Percentiles rank a stretch among this genome's conserved stretches.
phyloP scores from a whole-genome alignment of 192 early-diverging fungal species.

The Rhizophagus clarus region DNA sequence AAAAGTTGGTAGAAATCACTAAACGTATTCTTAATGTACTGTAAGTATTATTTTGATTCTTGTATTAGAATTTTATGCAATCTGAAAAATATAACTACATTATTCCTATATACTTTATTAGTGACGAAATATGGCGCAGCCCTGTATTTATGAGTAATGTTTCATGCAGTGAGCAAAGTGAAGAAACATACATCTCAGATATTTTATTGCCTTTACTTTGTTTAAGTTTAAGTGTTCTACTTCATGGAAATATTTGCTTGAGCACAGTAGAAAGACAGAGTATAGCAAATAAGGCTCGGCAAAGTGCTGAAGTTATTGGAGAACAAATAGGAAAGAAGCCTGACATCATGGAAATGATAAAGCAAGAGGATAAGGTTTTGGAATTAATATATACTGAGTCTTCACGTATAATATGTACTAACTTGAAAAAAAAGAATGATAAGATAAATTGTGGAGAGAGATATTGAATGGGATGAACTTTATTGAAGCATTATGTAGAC shows the following conservation, averaged over 20 bases:
- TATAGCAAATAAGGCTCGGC: background rate
- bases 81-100: background rate
- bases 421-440: too few relatives aligned
- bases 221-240: background rate
- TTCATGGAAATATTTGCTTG: background rate
- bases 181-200: background rate
- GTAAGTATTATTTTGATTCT: background rate
- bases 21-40: conserved; percentile 6
- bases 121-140: conserved; percentile 3
- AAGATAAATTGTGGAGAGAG: too few relatives aligned
- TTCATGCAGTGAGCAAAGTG: conserved; percentile 5
- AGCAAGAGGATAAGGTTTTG: background rate
- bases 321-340: background rate
- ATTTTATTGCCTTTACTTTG: conserved; percentile 16
- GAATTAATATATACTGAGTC: background rate
- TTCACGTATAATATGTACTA: too few relatives aligned
- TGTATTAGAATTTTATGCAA: too few relatives aligned
- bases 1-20: background rate
- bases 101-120: conserved; percentile 8
- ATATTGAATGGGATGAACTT: background rate
- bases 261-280: conserved; percentile 4
- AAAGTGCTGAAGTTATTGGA: background rate
- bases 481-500: background rate
- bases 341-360: too few relatives aligned
- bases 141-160: background rate